phyloP scores from a whole-genome alignment of 176 grass and related monocot species.

The Stipa capillata region DNA sequence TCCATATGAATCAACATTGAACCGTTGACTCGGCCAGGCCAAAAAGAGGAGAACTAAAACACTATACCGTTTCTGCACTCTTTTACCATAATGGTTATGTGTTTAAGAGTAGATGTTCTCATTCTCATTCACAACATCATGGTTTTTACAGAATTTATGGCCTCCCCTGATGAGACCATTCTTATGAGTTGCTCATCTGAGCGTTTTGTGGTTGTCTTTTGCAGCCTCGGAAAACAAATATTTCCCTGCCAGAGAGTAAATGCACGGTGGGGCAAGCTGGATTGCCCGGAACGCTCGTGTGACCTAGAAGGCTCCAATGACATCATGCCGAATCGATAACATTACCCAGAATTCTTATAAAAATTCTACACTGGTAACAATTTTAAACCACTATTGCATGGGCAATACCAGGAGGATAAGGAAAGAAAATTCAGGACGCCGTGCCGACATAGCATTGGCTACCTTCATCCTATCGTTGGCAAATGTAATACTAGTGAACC shows the following conservation, averaged over 20 bases:
- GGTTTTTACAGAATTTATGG: not conserved
- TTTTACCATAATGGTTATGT: not conserved
- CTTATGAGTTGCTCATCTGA: not conserved
- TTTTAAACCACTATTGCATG: not conserved
- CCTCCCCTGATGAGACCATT: not conserved
- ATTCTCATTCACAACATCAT: conserved; percentile 9
- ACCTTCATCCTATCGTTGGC: not conserved
- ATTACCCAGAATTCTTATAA: not conserved
- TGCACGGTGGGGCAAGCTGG: conserved; percentile 90
- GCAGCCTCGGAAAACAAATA: conserved; percentile 78
- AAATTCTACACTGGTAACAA: not conserved
- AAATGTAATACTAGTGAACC: conserved; percentile 7
- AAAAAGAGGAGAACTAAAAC: conserved; percentile 4
- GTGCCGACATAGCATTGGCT: not conserved
- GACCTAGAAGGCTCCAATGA: conserved; percentile 58
- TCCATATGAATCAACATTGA: not conserved
- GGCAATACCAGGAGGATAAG: not conserved
- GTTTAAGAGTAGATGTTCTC: not conserved
- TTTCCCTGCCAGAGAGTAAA: conserved; percentile 95
- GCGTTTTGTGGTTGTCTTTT: conserved; percentile 14
- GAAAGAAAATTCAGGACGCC: conserved; percentile 12
- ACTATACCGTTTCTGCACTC: not conserved
- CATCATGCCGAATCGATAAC: conserved; percentile 43
- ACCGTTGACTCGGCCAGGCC: not conserved
- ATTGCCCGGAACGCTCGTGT: conserved; percentile 72